Conservation (phyloP, 2,329 filamentous ascomycete genomes). For the Nothopassalora personata region DNA sequence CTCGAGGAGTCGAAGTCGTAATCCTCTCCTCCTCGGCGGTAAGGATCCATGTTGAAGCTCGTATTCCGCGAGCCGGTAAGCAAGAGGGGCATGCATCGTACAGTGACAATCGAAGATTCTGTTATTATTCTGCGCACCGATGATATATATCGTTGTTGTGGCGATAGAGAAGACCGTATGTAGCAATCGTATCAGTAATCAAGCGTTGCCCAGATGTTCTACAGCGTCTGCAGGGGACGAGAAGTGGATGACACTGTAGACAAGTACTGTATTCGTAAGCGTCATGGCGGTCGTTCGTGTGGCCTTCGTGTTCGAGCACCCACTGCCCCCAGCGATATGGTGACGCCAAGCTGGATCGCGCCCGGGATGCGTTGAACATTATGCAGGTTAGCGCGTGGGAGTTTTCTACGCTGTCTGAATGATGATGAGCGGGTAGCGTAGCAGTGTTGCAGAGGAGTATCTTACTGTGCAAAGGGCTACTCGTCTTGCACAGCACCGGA, state of each 20-base stretch:
- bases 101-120: background rate
- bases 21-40: background rate
- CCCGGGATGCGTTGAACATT: constrained; percentile 2
- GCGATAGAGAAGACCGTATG: background rate
- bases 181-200: background rate
- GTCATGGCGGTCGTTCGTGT: background rate
- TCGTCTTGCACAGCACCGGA: background rate
- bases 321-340: background rate
- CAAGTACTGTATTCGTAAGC: background rate
- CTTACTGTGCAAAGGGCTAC: background rate
- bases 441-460: background rate
- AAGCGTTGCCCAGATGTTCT: background rate
- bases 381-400: constrained; percentile 5
- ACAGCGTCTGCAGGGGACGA: constrained; percentile 5
- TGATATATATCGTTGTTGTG: background rate
- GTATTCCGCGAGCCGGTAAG: background rate
- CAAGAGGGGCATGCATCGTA: constrained; percentile 1
- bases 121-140: background rate
- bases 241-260: background rate
- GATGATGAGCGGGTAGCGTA: background rate
- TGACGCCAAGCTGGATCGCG: constrained; percentile 4
- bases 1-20: background rate
- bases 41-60: background rate
- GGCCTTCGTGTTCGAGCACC: background rate
- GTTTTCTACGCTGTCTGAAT: background rate